Percentiles rank a stretch among this genome's conserved stretches.
These are phyloP conservation scores for Miamiensis avidus DNA, from an alignment of 169 alveolate species.

Conservation along the genomic window DNA sequence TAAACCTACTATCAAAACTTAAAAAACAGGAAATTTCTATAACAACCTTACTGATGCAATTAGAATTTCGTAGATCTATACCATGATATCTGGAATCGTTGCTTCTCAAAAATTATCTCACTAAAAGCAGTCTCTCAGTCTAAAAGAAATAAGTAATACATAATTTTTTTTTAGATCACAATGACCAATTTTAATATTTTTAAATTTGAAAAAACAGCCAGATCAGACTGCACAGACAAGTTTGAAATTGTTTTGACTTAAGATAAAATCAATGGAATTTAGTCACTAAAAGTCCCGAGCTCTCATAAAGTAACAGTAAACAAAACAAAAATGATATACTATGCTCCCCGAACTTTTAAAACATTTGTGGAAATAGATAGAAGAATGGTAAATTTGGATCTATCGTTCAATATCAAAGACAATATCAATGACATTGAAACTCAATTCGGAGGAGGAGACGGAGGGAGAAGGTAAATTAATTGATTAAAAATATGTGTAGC, in stretches of 20 bases:
- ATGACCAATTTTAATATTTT: not conserved
- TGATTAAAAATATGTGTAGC: too few species aligned
- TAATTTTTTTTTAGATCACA: not conserved
- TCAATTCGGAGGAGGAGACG: conserved; percentile 19
- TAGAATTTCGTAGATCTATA: conserved; percentile 19
- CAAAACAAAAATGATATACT: conserved; percentile 13
- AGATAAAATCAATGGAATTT: not conserved
- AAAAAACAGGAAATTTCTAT: not conserved
- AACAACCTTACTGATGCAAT: conserved; percentile 6
- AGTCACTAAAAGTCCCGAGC: not conserved
- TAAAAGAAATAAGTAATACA: not conserved
- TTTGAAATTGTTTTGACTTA: not conserved
- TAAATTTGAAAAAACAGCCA: not conserved
- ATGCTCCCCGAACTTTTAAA: conserved; percentile 28
- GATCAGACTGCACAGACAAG: not conserved
- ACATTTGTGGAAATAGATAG: conserved; percentile 10
- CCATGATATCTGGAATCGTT: conserved; percentile 15
- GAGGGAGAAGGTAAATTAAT: not conserved
- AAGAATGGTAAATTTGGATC: conserved; percentile 17
- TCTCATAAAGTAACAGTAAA: conserved; percentile 4
- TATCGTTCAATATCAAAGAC: not conserved
- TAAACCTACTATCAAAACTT: not conserved
- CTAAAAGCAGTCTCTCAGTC: not conserved
- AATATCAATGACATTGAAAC: conserved; percentile 1
- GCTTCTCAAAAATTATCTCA: not conserved